These are phyloP conservation scores for Mycena citricolor DNA, from an alignment of 1,284 basidiomycete species.

Conservation along the genomic window DNA sequence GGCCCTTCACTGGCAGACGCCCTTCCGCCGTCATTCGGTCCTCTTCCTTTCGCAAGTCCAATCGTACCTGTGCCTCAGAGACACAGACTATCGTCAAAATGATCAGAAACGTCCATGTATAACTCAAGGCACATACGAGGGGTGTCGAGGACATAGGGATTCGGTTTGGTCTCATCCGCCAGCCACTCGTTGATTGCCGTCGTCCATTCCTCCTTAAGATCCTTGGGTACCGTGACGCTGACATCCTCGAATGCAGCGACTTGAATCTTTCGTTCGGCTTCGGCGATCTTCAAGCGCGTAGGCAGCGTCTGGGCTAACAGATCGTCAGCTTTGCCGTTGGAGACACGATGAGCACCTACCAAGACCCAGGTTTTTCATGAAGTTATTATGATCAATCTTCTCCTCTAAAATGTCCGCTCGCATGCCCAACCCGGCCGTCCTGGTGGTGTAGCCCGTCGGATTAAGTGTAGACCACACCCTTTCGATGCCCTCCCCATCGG, in stretches of 20 bases:
- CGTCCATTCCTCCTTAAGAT: slow-evolving; percentile 3
- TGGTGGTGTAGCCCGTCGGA: slow-evolving; percentile 23
- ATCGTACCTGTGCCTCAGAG: not conserved
- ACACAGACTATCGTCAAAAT: not conserved
- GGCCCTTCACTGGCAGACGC: not conserved
- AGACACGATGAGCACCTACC: slow-evolving; percentile 18
- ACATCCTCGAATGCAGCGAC: slow-evolving; percentile 9
- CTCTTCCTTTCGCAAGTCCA: slow-evolving; percentile 4
- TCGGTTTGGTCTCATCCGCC: slow-evolving; percentile 1
- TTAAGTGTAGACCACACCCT: slow-evolving; percentile 26
- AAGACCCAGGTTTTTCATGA: slow-evolving; percentile 16
- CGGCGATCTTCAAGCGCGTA: too few relatives aligned
- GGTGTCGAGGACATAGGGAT: too few relatives aligned
- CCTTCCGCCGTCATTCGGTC: not conserved
- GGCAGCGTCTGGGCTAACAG: too few relatives aligned
- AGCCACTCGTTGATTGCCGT: slow-evolving; percentile 4
- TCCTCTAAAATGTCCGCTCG: slow-evolving; percentile 27
- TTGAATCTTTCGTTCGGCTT: slow-evolving; percentile 9
- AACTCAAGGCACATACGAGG: too few relatives aligned
- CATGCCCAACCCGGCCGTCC: slow-evolving; percentile 27
- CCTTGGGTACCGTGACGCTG: not conserved
- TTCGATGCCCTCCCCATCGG: slow-evolving; percentile 30
- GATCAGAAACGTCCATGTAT: too few relatives aligned
- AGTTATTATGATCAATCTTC: slow-evolving; percentile 21
- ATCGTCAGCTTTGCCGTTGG: too few relatives aligned